Evolutionary conservation across 176 grass and related monocot genomes (phyloP).

Genomic region (Elaeis guineensis): DNA sequence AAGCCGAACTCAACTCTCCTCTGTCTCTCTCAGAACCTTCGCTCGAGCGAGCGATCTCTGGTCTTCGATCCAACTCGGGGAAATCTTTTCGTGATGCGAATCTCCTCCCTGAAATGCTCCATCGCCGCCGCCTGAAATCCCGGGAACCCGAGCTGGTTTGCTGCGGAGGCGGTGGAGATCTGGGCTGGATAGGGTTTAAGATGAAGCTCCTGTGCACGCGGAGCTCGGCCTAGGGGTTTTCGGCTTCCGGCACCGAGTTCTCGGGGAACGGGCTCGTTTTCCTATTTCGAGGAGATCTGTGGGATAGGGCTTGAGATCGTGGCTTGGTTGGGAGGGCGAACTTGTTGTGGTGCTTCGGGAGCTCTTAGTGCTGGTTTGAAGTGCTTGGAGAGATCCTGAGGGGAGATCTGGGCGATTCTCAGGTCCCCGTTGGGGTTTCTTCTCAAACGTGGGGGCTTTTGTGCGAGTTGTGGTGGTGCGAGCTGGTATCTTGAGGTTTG

Average conservation of each 20-base stretch:
- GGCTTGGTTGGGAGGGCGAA: neutral
- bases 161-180: neutral
- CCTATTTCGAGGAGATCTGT: constrained; percentile 4
- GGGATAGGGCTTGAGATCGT: neutral
- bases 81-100: neutral
- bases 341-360: neutral
- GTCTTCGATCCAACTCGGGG: neutral
- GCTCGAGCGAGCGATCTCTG: neutral
- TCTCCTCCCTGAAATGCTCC: neutral
- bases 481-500: neutral
- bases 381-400: neutral
- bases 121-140: neutral
- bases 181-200: neutral
- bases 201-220: neutral
- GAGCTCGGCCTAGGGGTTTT: neutral
- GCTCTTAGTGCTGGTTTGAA: neutral
- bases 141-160: neutral
- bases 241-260: neutral
- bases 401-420: neutral
- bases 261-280: neutral
- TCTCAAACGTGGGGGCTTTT: neutral
- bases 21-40: neutral
- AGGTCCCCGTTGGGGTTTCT: neutral
- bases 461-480: neutral
- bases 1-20: neutral